phyloP scores from a whole-genome alignment of 139 green algal genomes.

The Diplosphaera chodatii region DNA sequence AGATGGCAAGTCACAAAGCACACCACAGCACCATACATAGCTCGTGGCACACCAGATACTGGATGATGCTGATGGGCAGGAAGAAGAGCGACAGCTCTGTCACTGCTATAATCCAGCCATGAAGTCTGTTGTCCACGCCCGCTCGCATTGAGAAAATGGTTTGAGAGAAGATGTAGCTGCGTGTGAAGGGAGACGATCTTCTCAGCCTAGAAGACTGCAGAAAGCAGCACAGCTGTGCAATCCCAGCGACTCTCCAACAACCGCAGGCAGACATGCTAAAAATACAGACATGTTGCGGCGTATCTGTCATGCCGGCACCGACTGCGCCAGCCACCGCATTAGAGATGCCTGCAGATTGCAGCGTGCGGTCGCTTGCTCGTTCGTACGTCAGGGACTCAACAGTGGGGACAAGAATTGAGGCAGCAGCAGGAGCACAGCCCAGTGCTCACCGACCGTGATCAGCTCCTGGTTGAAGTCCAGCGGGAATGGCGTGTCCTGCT shows the following conservation, averaged over 20 bases:
- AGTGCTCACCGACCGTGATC: constrained; percentile 31
- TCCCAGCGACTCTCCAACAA: too few relatives aligned
- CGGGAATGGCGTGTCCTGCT: constrained; percentile 45
- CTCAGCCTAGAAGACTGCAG: too few relatives aligned
- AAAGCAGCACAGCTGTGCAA: too few relatives aligned
- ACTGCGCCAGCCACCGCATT: background rate
- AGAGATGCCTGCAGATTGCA: background rate
- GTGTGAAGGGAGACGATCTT: too few relatives aligned
- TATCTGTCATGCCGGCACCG: background rate
- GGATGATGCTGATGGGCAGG: constrained; percentile 50
- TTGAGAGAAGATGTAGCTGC: too few relatives aligned
- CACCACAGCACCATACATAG: too few relatives aligned
- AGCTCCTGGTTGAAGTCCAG: constrained; percentile 72
- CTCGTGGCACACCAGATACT: constrained; percentile 22
- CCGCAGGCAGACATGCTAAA: too few relatives aligned
- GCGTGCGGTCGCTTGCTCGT: too few relatives aligned
- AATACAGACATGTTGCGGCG: background rate
- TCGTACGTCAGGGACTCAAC: too few relatives aligned
- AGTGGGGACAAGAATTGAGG: too few relatives aligned
- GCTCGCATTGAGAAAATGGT: constrained; percentile 60
- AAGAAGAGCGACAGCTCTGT: constrained; percentile 59
- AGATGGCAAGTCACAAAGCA: too few relatives aligned
- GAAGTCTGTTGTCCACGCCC: constrained; percentile 25
- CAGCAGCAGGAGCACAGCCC: too few relatives aligned
- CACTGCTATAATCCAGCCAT: constrained; percentile 10